Evolutionary conservation across 2,329 filamentous ascomycete genomes (phyloP).

Genomic region (Scedosporium apiospermum): DNA sequence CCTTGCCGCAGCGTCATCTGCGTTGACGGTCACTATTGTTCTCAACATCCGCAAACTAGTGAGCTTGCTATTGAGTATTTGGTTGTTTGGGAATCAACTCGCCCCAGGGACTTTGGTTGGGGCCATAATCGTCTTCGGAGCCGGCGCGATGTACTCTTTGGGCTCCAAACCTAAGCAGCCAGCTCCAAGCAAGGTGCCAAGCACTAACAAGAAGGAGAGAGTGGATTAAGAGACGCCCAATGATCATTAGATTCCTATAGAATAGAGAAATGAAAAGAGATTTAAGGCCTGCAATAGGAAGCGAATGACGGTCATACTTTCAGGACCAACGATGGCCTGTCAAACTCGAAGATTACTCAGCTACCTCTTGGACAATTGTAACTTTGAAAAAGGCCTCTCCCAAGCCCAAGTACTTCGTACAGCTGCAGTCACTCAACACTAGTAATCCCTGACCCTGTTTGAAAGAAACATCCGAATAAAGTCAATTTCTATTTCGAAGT

Average conservation of each 20-base stretch:
- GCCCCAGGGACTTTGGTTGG: constrained; percentile 69
- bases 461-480: no score
- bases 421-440: no score
- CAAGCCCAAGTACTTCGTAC: no score
- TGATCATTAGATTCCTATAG: no score
- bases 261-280: no score
- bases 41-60: constrained; percentile 92
- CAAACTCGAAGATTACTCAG: no score
- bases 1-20: constrained; percentile 79
- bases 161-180: constrained; percentile 37
- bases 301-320: background rate
- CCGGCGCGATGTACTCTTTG: constrained; percentile 83
- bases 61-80: constrained; percentile 83
- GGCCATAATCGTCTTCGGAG: constrained; percentile 77
- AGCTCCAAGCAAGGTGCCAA: background rate
- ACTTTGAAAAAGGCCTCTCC: no score
- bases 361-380: no score
- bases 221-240: background rate
- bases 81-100: constrained; percentile 83
- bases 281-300: no score
- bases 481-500: no score
- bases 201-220: constrained; percentile 7
- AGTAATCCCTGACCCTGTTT: no score
- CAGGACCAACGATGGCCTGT: background rate
- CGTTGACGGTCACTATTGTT: constrained; percentile 91